Evolutionary conservation across 305 asterid species (phyloP), one percentile per base, ranked within the genome.

Genomic region (Euphrasia arctica): DNA sequence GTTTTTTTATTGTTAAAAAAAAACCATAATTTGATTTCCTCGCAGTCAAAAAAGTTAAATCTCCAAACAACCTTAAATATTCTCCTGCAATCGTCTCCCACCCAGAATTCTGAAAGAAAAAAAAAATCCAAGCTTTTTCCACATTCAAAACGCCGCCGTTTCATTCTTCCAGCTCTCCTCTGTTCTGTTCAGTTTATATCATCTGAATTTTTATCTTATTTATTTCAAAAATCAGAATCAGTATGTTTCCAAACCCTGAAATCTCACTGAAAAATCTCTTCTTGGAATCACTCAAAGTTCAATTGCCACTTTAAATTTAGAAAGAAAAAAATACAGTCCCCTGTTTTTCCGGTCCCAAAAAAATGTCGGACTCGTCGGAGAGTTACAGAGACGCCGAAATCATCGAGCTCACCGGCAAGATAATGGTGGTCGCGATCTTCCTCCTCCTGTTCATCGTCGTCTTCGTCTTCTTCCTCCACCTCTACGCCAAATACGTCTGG

Each of bases 341-440:
- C 14, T 45, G 41, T 12, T 45, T 11, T 9, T 14, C 22, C 22
- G 22, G 22, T 18, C 22, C 22, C 22, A 18, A 45, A 41, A 32
- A 71, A 77, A 82, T 90, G 93, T 79, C 77, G 14, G 85, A 72
- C 51, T 65, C 77, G 13, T 9, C 77, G 6, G 55, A 64, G 7
- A 28, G 32, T 36, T 45, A 76, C 2, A 78, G 76, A 32, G 85
- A 80, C 11, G 72, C 90, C 0, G 84, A 80, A 4, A 73, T 67
- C 55, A 61, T 86, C 34, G 95, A 82, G 78, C 63, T 84, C 50
- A 87, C 85, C 2, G 95, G 95, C 11, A 89, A 77, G 74, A 68
- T 89, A 74, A 82, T 86, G 89, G 78, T 84, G 72, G 90, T 68
- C n/a, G 87, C 83, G 4, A 71, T 81, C 1, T 70, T 80, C 11